Evolutionary conservation across 2,329 filamentous ascomycete species (phyloP), one percentile per base, ranked within the genome.

Genomic region (Aureobasidium sp.): DNA sequence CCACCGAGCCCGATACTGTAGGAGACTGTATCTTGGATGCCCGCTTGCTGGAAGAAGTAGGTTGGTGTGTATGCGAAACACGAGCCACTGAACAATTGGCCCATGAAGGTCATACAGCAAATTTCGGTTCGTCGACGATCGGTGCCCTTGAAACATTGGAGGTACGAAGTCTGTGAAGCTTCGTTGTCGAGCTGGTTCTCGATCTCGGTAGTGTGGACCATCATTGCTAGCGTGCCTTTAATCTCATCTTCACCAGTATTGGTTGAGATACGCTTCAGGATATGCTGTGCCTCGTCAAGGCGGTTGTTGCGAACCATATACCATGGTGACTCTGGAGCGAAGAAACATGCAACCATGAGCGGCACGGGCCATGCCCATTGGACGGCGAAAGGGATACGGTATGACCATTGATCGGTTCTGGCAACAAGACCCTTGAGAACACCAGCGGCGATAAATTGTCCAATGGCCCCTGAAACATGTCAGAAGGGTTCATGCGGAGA

Each of bases 371-470:
- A 78, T n/a, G 77, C 63, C 69, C 75, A 76, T 63, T 80, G 78
- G 5, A 77, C 67, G 6, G 77, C 74, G 66, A 79, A 79, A 0
- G 77, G 77, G 1, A 71, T 73, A 25, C 72, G 71, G 63, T 76
- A 79, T 3, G 76, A 75, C 77, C 76, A 79, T 52, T 75, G 71
- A 30, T 61, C 66, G n/a, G 67, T 65, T 1, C 69, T 65, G n/a
- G 63, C 59, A 9, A 66, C 70, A 2, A 73, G 74, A 1, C 72
- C 74, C 8, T 71, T 71, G 15, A 73, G 72, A 0, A 77, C 70
- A 4, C 74, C 75, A 29, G 74, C 75, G 6, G 73, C 82, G 3
- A 86, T 74, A 9, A 86, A 76, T 67, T 86, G 83, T 1, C 84
- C 84, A 21, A 83, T 83, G 44, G 85, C 83, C 71, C 54, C 54